Conservation (phyloP, 345 rosid genomes). For the Aurinia saxatilis region DNA sequence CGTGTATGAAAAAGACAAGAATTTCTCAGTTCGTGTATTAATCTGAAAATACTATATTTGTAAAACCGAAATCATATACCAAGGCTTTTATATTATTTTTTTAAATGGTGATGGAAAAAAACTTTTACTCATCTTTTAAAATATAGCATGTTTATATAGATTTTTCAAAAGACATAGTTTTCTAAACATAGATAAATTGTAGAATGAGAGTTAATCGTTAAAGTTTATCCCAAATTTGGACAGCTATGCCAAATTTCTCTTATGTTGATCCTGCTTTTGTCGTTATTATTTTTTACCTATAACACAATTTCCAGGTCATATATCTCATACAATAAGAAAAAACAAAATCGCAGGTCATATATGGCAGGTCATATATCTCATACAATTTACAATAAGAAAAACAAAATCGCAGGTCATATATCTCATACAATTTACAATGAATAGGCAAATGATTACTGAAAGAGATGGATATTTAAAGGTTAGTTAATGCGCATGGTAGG, state of each 20-base stretch:
- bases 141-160: not conserved
- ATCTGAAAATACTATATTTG: no score
- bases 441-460: conserved; percentile 21
- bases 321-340: no score
- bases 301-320: not conserved
- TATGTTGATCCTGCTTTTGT: not conserved
- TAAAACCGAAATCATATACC: no score
- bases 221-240: not conserved
- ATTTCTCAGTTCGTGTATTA: no score
- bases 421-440: not conserved
- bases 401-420: not conserved
- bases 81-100: no score
- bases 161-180: not conserved
- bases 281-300: not conserved
- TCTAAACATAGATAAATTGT: no score
- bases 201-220: no score
- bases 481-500: conserved; percentile 13
- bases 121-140: not conserved
- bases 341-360: not conserved
- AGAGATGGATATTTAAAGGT: conserved; percentile 2
- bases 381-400: no score
- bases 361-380: no score
- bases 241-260: not conserved
- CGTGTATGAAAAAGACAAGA: no score
- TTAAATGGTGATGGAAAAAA: no score